Percentiles rank a stretch among this genome's conserved stretches.
Conservation (phyloP, 2,329 filamentous ascomycete genomes). For the Orbilia oligospora region DNA sequence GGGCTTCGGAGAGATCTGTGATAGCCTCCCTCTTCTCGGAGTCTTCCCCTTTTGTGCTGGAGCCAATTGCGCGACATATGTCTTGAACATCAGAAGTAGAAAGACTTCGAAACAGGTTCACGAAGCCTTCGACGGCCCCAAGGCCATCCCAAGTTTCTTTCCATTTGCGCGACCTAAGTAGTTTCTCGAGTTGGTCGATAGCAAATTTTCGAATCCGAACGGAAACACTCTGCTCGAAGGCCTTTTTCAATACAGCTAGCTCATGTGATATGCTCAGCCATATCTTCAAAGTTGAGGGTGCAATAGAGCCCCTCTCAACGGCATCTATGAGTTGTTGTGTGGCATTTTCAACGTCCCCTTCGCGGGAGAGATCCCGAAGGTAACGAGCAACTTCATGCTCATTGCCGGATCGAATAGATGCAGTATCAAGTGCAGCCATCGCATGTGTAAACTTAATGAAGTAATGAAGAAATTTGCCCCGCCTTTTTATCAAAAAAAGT, state of each 20-base stretch:
- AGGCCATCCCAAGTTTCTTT: constrained; percentile 28
- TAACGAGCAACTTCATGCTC: constrained; percentile 9
- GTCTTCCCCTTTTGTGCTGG: constrained; percentile 25
- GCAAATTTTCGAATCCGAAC: not conserved
- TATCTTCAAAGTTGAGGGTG: constrained; percentile 12
- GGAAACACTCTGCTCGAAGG: constrained; percentile 19
- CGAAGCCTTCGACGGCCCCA: constrained; percentile 10
- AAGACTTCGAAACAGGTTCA: not conserved
- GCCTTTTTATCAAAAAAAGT: too few species aligned
- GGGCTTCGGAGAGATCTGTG: constrained; percentile 25
- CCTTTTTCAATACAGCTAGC: not conserved
- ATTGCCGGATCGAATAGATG: not conserved
- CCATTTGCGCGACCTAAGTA: constrained; percentile 19
- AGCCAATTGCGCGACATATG: constrained; percentile 5
- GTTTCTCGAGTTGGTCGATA: constrained; percentile 20
- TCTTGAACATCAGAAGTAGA: constrained; percentile 24
- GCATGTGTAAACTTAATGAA: not conserved
- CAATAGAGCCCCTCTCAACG: constrained; percentile 9
- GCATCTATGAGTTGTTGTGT: constrained; percentile 24
- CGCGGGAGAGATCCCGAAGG: not conserved
- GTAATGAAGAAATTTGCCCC: not conserved
- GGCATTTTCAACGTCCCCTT: constrained; percentile 9
- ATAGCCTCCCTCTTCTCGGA: constrained; percentile 22
- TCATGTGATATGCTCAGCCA: constrained; percentile 20
- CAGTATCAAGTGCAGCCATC: not conserved